Base-by-base conservation (phyloP, 768 basidiomycete species). In the Candolleomyces aberdarensis region DNA sequence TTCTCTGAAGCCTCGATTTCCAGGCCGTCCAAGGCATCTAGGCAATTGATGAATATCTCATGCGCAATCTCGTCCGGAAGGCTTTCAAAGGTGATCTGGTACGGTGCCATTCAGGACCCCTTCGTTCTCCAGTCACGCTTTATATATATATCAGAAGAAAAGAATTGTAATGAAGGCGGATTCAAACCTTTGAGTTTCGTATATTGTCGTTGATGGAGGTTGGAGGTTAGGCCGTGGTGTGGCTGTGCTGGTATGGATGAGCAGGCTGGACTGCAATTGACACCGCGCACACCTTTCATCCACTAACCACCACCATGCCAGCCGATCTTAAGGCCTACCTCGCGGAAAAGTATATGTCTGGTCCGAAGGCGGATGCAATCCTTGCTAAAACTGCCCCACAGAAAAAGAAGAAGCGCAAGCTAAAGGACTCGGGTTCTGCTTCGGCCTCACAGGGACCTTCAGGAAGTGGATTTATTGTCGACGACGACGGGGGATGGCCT, bases 351-450 rank as follows among this genome's bases (percentile, higher is more conserved):
- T 98, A 98, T 78, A 96, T 98, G 95, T 88, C 94, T 5, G 96
- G 96, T 0, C 86, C 93, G 0, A 98, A 98, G 69, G 94, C 96
- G 2, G 96, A 98, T 66, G 95, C 94, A 6, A 98, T 98, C 63
- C 80, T 98, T 8, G 80, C 94, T 3, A 85, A 85, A 49, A 72
- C 83, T 0, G 78, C 75, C 2, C 75, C 77, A 0, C 82, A 81
- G 70, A 89, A 88, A 74, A 91, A 89, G 77, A 93, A 92, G 80
- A 93, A 91, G 74, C 82, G 86, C 56, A 91, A 89, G 73, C 80
- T 73, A 13, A 57, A 69, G 19, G 59, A 72, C 31, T 43, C 69
- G 10, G 19, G 32, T 4, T 17, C 53, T 31, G 17, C 22, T 40
- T n/a, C 22, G 43, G 36, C 44, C 17, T 31, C 17, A 15, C 26